Percentiles rank a stretch among this genome's conserved stretches.
Evolutionary conservation across 495 filamentous ascomycete species (phyloP).

Genomic region (Podospora anserina): DNA sequence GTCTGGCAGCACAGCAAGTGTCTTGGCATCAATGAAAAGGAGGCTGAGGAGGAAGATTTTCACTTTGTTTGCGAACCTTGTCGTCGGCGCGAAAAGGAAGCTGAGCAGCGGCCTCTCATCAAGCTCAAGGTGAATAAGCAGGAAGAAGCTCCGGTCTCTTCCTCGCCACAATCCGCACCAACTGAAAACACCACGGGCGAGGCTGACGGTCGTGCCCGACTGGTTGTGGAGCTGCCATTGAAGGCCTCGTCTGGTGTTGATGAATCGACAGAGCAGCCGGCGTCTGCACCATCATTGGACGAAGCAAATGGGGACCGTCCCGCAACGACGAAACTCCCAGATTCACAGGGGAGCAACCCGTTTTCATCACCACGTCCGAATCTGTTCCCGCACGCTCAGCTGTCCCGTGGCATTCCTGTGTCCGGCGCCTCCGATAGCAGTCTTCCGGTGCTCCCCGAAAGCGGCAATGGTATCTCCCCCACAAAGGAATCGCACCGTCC

Average conservation of each 20-base stretch:
- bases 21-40: conserved; percentile 69
- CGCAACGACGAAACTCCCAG: conserved; percentile 11
- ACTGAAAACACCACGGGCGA: conserved; percentile 7
- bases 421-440: conserved; percentile 18
- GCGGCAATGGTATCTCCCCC: conserved; percentile 29
- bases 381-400: conserved; percentile 37
- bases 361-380: conserved; percentile 46
- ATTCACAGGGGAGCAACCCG: conserved; percentile 28
- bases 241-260: conserved; percentile 2
- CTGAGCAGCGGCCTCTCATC: conserved; percentile 45
- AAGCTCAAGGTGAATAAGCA: conserved; percentile 73
- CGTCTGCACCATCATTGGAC: background rate
- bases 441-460: conserved; percentile 25
- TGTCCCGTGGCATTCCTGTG: background rate
- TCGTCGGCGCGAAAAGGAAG: conserved; percentile 47
- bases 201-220: conserved; percentile 3
- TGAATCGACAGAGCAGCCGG: background rate
- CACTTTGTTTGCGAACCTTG: conserved; percentile 83
- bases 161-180: conserved; percentile 9
- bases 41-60: conserved; percentile 83
- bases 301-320: background rate
- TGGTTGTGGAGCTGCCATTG: conserved; percentile 22
- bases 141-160: conserved; percentile 32
- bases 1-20: conserved; percentile 96
- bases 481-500: conserved; percentile 31